Base-by-base conservation (phyloP, 768 basidiomycete genomes). In the Collybia sordida region DNA sequence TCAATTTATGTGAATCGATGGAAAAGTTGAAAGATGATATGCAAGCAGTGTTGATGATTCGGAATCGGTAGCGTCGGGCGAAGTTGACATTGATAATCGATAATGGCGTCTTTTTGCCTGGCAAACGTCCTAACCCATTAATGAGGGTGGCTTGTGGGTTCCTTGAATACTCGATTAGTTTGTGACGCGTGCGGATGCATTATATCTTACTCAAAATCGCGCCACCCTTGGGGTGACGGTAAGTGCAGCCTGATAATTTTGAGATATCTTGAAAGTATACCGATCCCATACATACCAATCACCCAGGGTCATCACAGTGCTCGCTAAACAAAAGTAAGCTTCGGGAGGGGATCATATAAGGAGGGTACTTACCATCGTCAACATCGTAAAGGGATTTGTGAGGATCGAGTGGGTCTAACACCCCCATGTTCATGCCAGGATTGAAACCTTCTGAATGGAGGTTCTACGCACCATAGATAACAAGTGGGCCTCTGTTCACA, bases 1-100 rank as follows among this genome's bases (percentile, higher is more conserved):
- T 79, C 43, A 45, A 19, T 28, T 34, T 59, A 51, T 80, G 78
- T 11, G 66, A 65, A 53, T 78, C 74, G 27, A 80, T 72, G 2
- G 71, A 63, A 57, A 80, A 78, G 36, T 59, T 63, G 56, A 68
- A 78, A 35, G 59, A 60, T n/a, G 64, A 59, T 45, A 61, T 63
- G 58, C 67, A 71, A n/a, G 64, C 61, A 47, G 65, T 56, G 41
- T 63, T 63, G 42, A 72, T 53, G 9, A 72, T 48, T 8, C 72
- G 65, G 51, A 69, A 59, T 21, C 71, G 66, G 48, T 72, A 73
- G 12, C 71, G 60, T 45, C 59, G 62, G 0, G 63, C 61, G 3
- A 41, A 45, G 8, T 62, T 46, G 19, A 75, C 75, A 9, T 60
- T 63, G 42, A 72, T 61, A 34, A 75, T 64, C 0, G 69, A 59